These are phyloP conservation scores for Penicillium robsamsonii DNA, from an alignment of 495 filamentous ascomycete species.

Conservation along the genomic window DNA sequence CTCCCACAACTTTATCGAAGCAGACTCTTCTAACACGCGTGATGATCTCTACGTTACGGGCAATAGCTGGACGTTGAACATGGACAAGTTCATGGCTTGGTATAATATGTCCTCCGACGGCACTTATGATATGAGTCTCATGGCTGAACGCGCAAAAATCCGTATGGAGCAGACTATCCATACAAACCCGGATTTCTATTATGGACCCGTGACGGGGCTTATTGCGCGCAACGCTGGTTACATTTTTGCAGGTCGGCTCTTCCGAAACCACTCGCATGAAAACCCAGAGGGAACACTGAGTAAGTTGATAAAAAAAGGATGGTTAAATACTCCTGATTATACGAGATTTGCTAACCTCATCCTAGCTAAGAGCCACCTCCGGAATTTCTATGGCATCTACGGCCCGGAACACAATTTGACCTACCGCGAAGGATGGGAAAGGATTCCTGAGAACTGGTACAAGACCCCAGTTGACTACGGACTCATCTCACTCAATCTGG, in stretches of 20 bases:
- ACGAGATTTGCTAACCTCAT: slow-evolving; percentile 13
- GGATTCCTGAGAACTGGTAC: slow-evolving; percentile 63
- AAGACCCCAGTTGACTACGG: slow-evolving; percentile 44
- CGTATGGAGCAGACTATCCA: slow-evolving; percentile 48
- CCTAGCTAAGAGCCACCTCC: slow-evolving; percentile 38
- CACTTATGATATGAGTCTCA: slow-evolving; percentile 38
- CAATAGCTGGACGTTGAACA: slow-evolving; percentile 40
- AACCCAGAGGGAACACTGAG: slow-evolving; percentile 45
- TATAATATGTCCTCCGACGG: slow-evolving; percentile 38
- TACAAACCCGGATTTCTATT: slow-evolving; percentile 55
- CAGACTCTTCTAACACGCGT: slow-evolving; percentile 54
- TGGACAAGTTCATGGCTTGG: slow-evolving; percentile 42
- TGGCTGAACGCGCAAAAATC: slow-evolving; percentile 33
- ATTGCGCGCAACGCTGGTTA: slow-evolving; percentile 48
- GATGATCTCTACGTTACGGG: slow-evolving; percentile 51
- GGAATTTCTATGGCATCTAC: slow-evolving; percentile 48
- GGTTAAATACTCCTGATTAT: background rate
- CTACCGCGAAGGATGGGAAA: slow-evolving; percentile 49
- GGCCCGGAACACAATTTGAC: slow-evolving; percentile 38
- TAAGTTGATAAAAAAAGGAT: slow-evolving; percentile 16
- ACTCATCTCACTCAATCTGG: slow-evolving; percentile 36
- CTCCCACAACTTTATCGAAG: slow-evolving; percentile 57
- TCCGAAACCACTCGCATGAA: slow-evolving; percentile 47
- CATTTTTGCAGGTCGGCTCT: slow-evolving; percentile 43
- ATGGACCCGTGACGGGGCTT: slow-evolving; percentile 48